These are phyloP conservation scores for Hemerocallis citrina DNA, from an alignment of 106 monocot genomes.

Conservation along the genomic window DNA sequence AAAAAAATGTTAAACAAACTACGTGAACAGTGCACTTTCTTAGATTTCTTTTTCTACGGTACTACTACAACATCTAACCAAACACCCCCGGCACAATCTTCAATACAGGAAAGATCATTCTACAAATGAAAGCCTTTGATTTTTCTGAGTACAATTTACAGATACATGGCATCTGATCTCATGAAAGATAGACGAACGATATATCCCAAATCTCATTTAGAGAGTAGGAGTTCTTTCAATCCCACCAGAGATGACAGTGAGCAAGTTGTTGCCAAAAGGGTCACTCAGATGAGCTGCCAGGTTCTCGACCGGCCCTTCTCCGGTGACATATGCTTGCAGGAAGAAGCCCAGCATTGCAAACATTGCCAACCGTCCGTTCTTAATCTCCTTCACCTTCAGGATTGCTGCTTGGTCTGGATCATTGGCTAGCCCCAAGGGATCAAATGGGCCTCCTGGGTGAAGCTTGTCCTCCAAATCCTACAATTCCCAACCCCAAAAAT, in stretches of 20 bases:
- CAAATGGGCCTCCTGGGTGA: constrained; percentile 90
- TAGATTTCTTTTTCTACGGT: no score
- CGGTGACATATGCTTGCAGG: constrained; percentile 93
- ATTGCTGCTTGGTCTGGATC: constrained; percentile 83
- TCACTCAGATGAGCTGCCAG: constrained; percentile 78
- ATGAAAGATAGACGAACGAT: not conserved
- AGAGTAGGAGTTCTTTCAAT: constrained; percentile 83
- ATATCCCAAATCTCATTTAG: constrained; percentile 49
- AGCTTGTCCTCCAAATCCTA: constrained; percentile 82
- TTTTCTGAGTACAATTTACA: constrained; percentile 5
- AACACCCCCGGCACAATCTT: no score
- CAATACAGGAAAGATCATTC: not conserved
- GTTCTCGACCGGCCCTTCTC: constrained; percentile 97
- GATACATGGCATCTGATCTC: constrained; percentile 23
- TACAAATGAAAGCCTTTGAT: not conserved
- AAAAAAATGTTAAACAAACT: no score
- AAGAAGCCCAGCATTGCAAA: constrained; percentile 97
- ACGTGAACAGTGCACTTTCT: no score
- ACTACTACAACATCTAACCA: no score
- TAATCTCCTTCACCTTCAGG: constrained; percentile 99
- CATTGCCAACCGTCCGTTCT: constrained; percentile 94
- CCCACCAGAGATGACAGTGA: constrained; percentile 69
- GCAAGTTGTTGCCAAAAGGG: constrained; percentile 89
- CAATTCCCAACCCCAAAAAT: no score
- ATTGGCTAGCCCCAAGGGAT: constrained; percentile 70